Evolutionary conservation across 140 eudicot genomes (phyloP).

Genomic region (Oenanthe javanica): DNA sequence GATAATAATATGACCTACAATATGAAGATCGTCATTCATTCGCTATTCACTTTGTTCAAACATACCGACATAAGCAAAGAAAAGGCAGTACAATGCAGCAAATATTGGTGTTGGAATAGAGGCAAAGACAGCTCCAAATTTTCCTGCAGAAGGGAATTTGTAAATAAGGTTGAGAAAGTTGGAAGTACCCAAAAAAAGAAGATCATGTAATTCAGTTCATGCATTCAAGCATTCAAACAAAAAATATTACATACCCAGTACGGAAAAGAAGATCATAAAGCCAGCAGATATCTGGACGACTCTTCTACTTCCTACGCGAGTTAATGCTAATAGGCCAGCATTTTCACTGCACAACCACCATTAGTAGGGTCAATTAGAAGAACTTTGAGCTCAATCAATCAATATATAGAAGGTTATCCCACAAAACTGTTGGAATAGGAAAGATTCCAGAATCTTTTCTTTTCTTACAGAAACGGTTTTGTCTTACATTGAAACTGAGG

Average conservation of each 20-base stretch:
- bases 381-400: not conserved
- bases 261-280: conserved; percentile 92
- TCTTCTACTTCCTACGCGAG: conserved; percentile 94
- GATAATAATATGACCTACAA: not conserved
- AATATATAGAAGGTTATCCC: not conserved
- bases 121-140: conserved; percentile 88
- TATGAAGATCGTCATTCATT: not conserved
- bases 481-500: conserved; percentile 78
- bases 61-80: conserved; percentile 84
- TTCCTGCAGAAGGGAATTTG: conserved; percentile 40
- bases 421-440: not conserved
- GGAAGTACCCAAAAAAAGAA: not conserved
- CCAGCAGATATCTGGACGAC: conserved; percentile 95
- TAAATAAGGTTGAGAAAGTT: not conserved
- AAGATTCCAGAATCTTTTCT: not conserved
- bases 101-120: conserved; percentile 78
- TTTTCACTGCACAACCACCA: conserved; percentile 55
- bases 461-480: not conserved
- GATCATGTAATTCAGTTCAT: not conserved
- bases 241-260: conserved; percentile 45
- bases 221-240: not conserved
- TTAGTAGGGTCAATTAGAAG: not conserved
- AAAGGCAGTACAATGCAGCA: conserved; percentile 77
- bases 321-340: conserved; percentile 84
- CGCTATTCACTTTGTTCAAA: conserved; percentile 7